Conservation (phyloP, 2,329 filamentous ascomycete genomes). For the Zymoseptoria tritici region DNA sequence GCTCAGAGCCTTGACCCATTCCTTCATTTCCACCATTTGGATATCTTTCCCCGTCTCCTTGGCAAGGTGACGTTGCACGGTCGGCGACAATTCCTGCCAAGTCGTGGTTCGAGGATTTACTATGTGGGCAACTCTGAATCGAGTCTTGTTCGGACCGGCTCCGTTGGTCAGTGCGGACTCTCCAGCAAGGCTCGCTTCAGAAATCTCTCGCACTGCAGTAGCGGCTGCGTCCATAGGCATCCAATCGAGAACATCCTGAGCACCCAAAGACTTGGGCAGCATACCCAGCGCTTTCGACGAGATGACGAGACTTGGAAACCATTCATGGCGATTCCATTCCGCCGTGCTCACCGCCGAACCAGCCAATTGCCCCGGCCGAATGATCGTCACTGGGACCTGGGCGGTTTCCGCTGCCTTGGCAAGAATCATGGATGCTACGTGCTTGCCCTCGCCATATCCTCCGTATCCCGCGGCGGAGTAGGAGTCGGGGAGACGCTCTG, state of each 20-base stretch:
- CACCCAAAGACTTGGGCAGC: constrained; percentile 32
- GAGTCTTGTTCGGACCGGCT: not conserved
- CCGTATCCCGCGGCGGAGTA: constrained; percentile 10
- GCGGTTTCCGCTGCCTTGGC: constrained; percentile 23
- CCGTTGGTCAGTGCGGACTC: constrained; percentile 3
- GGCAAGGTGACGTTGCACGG: not conserved
- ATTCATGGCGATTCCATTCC: constrained; percentile 36
- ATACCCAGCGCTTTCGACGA: constrained; percentile 31
- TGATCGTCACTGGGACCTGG: constrained; percentile 14
- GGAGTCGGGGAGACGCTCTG: constrained; percentile 22
- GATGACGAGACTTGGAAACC: constrained; percentile 35
- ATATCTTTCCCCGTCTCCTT: not conserved
- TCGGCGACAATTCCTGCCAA: not conserved
- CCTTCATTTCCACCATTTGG: not conserved
- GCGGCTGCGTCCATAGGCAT: constrained; percentile 36
- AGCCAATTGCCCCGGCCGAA: constrained; percentile 23
- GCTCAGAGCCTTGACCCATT: not conserved
- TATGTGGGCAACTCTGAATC: not conserved
- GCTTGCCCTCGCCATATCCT: constrained; percentile 35
- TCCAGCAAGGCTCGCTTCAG: not conserved
- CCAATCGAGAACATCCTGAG: constrained; percentile 34
- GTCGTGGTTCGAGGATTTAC: not conserved
- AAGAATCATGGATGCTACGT: constrained; percentile 29
- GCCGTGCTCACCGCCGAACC: constrained; percentile 22
- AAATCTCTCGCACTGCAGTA: constrained; percentile 11